These are phyloP conservation scores for Fusarium protoensiforme DNA, from an alignment of 2,329 filamentous ascomycete species.

Conservation along the genomic window DNA sequence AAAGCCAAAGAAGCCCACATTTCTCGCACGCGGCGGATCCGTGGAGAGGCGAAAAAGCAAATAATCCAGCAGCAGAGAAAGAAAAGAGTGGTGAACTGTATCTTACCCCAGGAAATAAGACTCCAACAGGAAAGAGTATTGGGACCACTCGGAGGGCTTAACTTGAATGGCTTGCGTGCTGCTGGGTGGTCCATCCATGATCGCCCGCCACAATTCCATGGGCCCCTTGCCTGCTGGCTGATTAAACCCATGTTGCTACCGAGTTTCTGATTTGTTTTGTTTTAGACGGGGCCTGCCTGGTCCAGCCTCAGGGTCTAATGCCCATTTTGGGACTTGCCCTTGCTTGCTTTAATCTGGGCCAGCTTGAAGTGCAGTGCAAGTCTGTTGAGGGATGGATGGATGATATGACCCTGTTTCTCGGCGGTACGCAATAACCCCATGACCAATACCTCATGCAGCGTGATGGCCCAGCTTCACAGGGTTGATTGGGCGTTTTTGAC, in stretches of 20 bases:
- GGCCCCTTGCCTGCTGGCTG: constrained; percentile 17
- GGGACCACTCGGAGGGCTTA: constrained; percentile 19
- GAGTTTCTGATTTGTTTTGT: constrained; percentile 26
- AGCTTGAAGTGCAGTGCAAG: no score
- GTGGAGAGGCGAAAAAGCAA: constrained; percentile 26
- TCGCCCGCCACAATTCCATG: constrained; percentile 40
- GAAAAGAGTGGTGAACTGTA: constrained; percentile 2
- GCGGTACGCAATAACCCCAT: constrained; percentile 21
- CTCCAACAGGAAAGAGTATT: constrained; percentile 6
- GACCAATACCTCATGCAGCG: constrained; percentile 8
- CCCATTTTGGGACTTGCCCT: constrained; percentile 14
- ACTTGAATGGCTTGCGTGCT: constrained; percentile 24
- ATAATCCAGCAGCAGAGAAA: no score
- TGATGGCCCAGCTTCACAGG: constrained; percentile 9
- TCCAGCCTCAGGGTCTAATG: constrained; percentile 11
- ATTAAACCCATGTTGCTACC: constrained; percentile 26
- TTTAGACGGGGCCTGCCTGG: neutral
- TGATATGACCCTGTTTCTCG: neutral
- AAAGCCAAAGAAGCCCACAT: neutral
- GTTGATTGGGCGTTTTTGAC: neutral
- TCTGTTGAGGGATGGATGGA: neutral
- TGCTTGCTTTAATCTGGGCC: neutral
- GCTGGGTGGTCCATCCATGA: constrained; percentile 24
- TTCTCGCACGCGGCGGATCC: neutral
- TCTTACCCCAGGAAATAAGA: constrained; percentile 40